Evolutionary conservation across 169 alveolate genomes (phyloP), one percentile per base, ranked within the genome.

Genomic region (Neospora caninum): DNA sequence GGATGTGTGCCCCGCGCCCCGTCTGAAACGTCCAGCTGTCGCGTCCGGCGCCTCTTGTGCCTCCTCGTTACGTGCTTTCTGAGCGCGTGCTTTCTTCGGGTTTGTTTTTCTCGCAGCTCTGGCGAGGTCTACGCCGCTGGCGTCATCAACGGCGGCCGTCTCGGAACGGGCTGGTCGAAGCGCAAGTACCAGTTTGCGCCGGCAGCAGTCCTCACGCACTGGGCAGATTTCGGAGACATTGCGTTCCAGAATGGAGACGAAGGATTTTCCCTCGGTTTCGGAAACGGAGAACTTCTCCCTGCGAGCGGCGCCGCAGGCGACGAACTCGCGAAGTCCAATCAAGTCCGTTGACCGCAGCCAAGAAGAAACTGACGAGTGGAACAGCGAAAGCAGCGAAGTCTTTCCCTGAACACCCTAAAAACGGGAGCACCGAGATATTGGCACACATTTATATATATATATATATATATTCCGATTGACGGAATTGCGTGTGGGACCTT

Each of bases 51-150:
- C n/a, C n/a, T n/a, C n/a, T n/a, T n/a, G n/a, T n/a, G n/a, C n/a
- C n/a, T n/a, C n/a, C n/a, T n/a, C n/a, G n/a, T n/a, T n/a, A n/a
- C 58, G 58, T 13, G 58, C 58, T 13, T 49, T 49, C 58, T 13
- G n/a, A n/a, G n/a, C n/a, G n/a, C n/a, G n/a, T n/a, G n/a, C n/a
- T n/a, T n/a, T n/a, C n/a, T n/a, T n/a, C n/a, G n/a, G n/a, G 58
- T 49, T 49, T 49, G 4, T 49, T 7, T 49, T 29, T 16, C 73
- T 29, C 20, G 4, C 87, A 92, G 94, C 41, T 45, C 69, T 38
- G 94, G 92, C 38, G 94, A 92, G 78, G 70, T 92, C 53, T 92
- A 39, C 54, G 70, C 80, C 34, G 87, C 91, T 70, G 94, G 94
- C 31, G 87, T 73, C 9, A 64, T 84, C 22, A 73, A 83, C 0